Base-by-base conservation (phyloP, 345 rosid species). In the Salix suchowensis region DNA sequence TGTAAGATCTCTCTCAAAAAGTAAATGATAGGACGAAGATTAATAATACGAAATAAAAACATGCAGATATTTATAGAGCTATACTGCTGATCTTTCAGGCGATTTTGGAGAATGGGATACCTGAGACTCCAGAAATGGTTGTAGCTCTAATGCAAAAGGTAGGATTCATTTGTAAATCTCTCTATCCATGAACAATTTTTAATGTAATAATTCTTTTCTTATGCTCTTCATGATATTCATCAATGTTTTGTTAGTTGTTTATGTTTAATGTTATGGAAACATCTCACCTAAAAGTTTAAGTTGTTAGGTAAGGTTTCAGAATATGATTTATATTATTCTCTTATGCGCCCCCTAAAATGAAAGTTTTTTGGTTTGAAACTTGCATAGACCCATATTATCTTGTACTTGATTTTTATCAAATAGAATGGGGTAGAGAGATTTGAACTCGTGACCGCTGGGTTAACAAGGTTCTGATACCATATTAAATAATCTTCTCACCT, bases 121-220 rank as follows among this genome's bases (percentile, higher is more conserved):
- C 97, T 0, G 89, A 86, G 80, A 79, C 82, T 67, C 97, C 97
- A 61, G 97, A 93, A 81, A 78, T 86, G 81, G 94, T 92, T 34
- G 97, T 93, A n/a, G 88, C 88, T 34, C 67, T 92, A 54, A 96
- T 91, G 98, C 94, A 93, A 48, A 91, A 92, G 99, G 99, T 92
- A 75, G 28, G 70, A 70, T 11, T 50, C 76, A 68, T 39, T 21
- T 16, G n/a, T 54, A 67, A 7, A 67, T 72, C 58, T 40, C 61
- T 23, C 68, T 58, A 28, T 39, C 6, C 15, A 32, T 24, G 12
- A 11, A 34, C 66, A 36, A 37, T 60, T n/a, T 32, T 23, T 75
- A 44, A 16, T 50, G 21, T 50, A 1, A 34, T 21, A 7, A 64
- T 16, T 67, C 6, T 7, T 1, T 30, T 71, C 66, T 30, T 32